A percentile compares a stretch with the other conserved stretches of the same genome.
Conservation (phyloP, 768 basidiomycete species). For the Panellus pusillus region DNA sequence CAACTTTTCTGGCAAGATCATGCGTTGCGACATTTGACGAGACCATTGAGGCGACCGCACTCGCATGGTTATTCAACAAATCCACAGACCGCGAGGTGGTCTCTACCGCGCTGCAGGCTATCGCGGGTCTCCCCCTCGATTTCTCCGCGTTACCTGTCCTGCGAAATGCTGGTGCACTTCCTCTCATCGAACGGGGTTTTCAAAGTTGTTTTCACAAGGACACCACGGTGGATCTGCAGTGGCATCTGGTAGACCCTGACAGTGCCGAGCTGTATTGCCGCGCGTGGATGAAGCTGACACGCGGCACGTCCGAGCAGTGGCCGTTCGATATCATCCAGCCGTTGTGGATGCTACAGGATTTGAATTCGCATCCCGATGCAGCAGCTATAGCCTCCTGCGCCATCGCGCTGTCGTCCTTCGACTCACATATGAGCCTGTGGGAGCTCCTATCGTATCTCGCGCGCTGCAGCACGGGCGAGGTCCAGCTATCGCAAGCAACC, state of each 20-base stretch:
- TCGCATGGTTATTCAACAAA: constrained; percentile 39
- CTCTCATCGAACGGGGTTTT: constrained; percentile 35
- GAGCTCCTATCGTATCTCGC: constrained; percentile 35
- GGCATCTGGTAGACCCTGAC: constrained; percentile 36
- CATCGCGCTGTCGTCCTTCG: constrained; percentile 35
- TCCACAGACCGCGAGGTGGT: constrained; percentile 34
- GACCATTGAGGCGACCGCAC: constrained; percentile 35
- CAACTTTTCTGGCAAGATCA: background rate
- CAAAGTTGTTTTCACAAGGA: constrained; percentile 40
- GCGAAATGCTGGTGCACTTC: constrained; percentile 35
- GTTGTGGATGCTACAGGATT: constrained; percentile 33
- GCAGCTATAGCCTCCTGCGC: constrained; percentile 38
- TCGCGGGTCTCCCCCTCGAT: constrained; percentile 38
- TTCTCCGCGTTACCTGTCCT: constrained; percentile 39
- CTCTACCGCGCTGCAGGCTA: constrained; percentile 34
- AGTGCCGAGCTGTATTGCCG: constrained; percentile 39
- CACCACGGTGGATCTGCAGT: constrained; percentile 35
- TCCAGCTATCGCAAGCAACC: constrained; percentile 31
- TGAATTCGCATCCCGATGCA: constrained; percentile 29
- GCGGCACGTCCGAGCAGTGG: constrained; percentile 36
- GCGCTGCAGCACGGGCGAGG: constrained; percentile 30
- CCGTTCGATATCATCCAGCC: constrained; percentile 35
- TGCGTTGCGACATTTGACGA: constrained; percentile 27
- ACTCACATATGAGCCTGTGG: constrained; percentile 36
- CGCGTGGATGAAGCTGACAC: constrained; percentile 41